Conservation (phyloP, 75 land plant species). For the Selaginella tamariscina region DNA sequence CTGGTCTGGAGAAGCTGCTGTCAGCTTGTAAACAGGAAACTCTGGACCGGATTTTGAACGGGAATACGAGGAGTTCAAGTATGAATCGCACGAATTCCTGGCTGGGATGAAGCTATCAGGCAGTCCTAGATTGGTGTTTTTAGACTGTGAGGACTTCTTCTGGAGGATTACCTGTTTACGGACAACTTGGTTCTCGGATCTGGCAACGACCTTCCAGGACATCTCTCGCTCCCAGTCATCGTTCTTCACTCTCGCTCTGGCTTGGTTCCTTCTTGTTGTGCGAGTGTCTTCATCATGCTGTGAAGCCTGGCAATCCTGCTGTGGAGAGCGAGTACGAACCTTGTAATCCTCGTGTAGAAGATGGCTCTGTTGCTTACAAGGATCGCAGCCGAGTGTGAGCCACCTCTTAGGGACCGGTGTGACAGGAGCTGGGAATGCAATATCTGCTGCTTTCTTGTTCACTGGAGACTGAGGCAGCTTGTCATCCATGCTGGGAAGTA, state of each 20-base stretch:
- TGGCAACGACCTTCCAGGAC: background rate
- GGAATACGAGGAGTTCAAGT: background rate
- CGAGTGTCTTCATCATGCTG: no score
- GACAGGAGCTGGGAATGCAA: background rate
- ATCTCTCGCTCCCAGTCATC: background rate
- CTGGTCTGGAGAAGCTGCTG: background rate
- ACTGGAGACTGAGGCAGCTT: background rate
- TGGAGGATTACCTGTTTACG: background rate
- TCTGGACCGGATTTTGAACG: background rate
- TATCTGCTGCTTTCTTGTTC: background rate
- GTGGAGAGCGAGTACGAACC: background rate
- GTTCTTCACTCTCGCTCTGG: background rate
- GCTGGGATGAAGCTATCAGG: background rate
- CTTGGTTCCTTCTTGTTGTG: no score
- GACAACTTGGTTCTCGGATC: background rate
- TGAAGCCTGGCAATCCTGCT: no score
- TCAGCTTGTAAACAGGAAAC: background rate
- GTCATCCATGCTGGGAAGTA: background rate
- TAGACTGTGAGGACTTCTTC: background rate
- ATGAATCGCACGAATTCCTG: no score
- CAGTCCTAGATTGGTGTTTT: background rate
- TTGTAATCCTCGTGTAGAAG: background rate
- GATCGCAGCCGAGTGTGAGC: conserved; percentile 2
- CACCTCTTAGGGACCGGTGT: background rate
- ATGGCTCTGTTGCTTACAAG: background rate